Percentiles rank a stretch among this genome's conserved stretches.
Evolutionary conservation across 2,329 filamentous ascomycete species (phyloP).

Genomic region (Bipolaris zeicola): DNA sequence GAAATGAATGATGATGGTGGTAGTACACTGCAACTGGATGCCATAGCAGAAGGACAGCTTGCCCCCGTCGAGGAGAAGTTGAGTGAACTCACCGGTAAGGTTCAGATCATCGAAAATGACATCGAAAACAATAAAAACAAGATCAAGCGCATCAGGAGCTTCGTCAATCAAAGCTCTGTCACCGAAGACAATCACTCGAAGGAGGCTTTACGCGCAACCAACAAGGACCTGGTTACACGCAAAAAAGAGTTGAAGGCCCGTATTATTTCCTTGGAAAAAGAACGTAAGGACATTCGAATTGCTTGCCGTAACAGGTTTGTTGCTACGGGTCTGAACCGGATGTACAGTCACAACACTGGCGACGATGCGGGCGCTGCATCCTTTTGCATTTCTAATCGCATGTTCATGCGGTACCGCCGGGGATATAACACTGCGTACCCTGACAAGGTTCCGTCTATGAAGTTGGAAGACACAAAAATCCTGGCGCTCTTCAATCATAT

Average conservation of each 20-base stretch:
- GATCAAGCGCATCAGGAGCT: constrained; percentile 1
- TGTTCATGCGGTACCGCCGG: constrained; percentile 23
- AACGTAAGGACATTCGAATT: constrained; percentile 9
- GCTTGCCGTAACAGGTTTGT: constrained; percentile 18
- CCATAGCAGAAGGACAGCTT: constrained; percentile 5
- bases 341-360: constrained; percentile 19
- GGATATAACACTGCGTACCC: constrained; percentile 3
- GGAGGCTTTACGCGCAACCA: neutral
- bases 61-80: constrained; percentile 3
- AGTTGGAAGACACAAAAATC: constrained; percentile 21
- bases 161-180: neutral
- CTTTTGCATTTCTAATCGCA: constrained; percentile 27
- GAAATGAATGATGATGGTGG: constrained; percentile 13
- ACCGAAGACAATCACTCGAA: neutral
- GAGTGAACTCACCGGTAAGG: neutral
- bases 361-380: constrained; percentile 16
- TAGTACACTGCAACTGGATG: constrained; percentile 3
- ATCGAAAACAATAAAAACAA: neutral
- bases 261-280: neutral
- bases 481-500: constrained; percentile 20
- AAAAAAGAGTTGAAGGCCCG: neutral
- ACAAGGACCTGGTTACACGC: neutral
- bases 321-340: constrained; percentile 1
- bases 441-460: constrained; percentile 8
- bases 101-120: neutral